Evolutionary conservation across 306 rosid genomes (phyloP).

Genomic region (Begonia fuchsioides): DNA sequence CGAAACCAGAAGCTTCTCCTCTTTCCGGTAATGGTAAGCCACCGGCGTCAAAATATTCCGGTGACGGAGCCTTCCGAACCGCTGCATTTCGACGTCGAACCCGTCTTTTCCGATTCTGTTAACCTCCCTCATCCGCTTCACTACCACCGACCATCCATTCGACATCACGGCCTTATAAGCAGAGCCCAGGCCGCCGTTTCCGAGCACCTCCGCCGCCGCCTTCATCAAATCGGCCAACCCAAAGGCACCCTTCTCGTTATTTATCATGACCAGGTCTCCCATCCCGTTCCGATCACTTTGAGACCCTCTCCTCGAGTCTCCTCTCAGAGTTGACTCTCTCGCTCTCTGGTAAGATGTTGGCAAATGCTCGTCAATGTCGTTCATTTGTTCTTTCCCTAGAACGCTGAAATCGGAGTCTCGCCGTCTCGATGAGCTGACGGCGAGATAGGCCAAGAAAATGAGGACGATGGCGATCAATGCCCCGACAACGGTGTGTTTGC

Average conservation of each 20-base stretch:
- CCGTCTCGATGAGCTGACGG: slow-evolving; percentile 4
- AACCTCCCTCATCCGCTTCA: slow-evolving; percentile 81
- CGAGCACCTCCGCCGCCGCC: slow-evolving; percentile 76
- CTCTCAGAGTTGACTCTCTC: slow-evolving; percentile 8
- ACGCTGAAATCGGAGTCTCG: slow-evolving; percentile 23
- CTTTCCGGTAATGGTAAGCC: slow-evolving; percentile 68
- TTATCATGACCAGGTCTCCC: slow-evolving; percentile 55
- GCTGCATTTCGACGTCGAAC: slow-evolving; percentile 66
- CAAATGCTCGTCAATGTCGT: slow-evolving; percentile 35
- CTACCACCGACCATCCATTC: slow-evolving; percentile 63
- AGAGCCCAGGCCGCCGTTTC: slow-evolving; percentile 67
- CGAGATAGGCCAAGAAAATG: neutral
- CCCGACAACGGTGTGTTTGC: slow-evolving; percentile 5
- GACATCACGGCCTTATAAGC: slow-evolving; percentile 65
- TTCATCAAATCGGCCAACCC: slow-evolving; percentile 81
- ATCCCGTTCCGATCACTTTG: slow-evolving; percentile 13
- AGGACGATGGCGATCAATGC: slow-evolving; percentile 3
- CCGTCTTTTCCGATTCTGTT: slow-evolving; percentile 49
- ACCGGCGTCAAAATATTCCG: slow-evolving; percentile 44
- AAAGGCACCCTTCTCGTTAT: slow-evolving; percentile 41
- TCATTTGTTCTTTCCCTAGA: slow-evolving; percentile 20
- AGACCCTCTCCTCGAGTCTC: slow-evolving; percentile 24
- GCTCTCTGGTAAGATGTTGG: slow-evolving; percentile 15
- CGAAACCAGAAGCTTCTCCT: slow-evolving; percentile 66
- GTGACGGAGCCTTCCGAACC: slow-evolving; percentile 54